These are phyloP conservation scores for Tetrahymena malaccensis DNA, from an alignment of 73 alveolate genomes.

Conservation along the genomic window DNA sequence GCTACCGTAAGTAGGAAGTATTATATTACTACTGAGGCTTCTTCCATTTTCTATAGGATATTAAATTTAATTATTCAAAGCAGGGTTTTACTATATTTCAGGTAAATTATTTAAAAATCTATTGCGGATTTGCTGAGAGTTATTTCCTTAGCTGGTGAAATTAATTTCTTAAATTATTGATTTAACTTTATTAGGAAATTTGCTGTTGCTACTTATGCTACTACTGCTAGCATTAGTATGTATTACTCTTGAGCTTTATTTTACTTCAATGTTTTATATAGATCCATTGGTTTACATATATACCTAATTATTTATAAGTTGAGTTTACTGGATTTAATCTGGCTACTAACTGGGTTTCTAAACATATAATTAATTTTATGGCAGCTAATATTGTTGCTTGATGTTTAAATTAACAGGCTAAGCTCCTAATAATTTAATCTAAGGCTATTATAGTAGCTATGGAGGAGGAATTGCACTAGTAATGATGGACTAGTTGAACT, in stretches of 20 bases:
- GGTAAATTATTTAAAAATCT: background rate
- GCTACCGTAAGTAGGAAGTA: background rate
- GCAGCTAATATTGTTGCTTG: background rate
- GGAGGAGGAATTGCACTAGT: background rate
- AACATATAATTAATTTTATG: background rate
- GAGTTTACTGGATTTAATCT: background rate
- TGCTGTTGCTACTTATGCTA: background rate
- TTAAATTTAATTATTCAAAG: background rate
- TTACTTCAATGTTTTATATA: background rate
- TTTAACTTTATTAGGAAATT: background rate
- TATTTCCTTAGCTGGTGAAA: background rate
- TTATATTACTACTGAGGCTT: background rate
- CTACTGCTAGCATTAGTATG: background rate
- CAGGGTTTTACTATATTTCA: background rate
- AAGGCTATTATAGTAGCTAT: background rate
- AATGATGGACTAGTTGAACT: background rate
- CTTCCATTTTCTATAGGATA: background rate
- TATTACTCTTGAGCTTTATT: background rate
- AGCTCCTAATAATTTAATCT: background rate
- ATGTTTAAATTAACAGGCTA: background rate
- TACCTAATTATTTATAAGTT: no score
- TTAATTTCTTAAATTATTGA: background rate
- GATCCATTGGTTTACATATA: background rate
- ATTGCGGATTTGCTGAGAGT: background rate
- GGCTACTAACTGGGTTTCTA: background rate